A percentile compares a stretch with the other conserved stretches of the same genome.
phyloP scores from a whole-genome alignment of 305 asterid genomes.

The Fraxinus paxiana region DNA sequence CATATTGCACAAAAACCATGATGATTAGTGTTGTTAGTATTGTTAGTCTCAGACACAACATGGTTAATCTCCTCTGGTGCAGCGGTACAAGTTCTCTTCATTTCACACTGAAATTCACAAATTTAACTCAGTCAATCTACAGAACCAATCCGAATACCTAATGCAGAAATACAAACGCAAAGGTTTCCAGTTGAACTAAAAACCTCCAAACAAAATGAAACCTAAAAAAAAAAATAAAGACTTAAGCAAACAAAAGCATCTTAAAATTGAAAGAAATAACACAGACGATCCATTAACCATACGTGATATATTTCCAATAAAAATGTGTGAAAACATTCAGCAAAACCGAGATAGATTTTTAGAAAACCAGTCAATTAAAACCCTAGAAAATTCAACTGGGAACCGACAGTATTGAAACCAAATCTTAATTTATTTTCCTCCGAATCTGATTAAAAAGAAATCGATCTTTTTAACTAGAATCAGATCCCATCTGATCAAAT shows the following conservation, averaged over 20 bases:
- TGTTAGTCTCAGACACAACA: constrained; percentile 33
- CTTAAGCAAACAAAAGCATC: not conserved
- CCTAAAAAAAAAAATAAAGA: not conserved
- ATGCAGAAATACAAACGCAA: not conserved
- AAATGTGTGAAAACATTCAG: not conserved
- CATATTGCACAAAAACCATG: constrained; percentile 71
- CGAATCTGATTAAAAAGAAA: not conserved
- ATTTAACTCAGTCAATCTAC: constrained; percentile 12
- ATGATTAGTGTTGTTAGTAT: constrained; percentile 29
- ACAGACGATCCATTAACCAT: not conserved
- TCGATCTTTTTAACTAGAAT: not conserved
- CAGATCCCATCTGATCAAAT: constrained; percentile 17
- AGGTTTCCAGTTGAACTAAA: not conserved
- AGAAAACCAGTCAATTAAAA: not conserved
- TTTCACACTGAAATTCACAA: constrained; percentile 36
- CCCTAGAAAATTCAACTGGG: not conserved
- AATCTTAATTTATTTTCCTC: not conserved
- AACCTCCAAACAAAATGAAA: not conserved
- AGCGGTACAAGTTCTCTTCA: constrained; percentile 27
- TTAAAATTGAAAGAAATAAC: not conserved
- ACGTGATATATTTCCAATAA: not conserved
- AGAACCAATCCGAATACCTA: constrained; percentile 10
- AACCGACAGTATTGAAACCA: not conserved
- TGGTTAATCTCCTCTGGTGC: constrained; percentile 31
- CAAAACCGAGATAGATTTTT: not conserved